Evolutionary conservation across 2,329 filamentous ascomycete species (phyloP).

Genomic region (Alternaria ethzedia): DNA sequence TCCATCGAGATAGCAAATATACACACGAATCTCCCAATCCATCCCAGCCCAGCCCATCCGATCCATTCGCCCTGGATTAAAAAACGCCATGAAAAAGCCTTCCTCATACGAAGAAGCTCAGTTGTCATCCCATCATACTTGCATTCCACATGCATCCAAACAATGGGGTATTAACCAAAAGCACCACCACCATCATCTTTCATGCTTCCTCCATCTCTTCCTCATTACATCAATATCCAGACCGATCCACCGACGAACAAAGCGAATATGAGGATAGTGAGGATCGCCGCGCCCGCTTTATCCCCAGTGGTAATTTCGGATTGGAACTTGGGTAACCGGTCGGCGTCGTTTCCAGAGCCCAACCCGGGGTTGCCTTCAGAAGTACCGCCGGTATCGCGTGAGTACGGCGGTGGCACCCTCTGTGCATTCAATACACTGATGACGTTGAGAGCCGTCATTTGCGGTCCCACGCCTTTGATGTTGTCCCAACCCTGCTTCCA

Average conservation of each 20-base stretch:
- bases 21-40: neutral
- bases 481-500: slow-evolving; percentile 52
- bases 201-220: too few relatives aligned
- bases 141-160: neutral
- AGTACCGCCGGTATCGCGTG: slow-evolving; percentile 59
- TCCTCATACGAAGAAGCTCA: neutral
- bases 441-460: slow-evolving; percentile 63
- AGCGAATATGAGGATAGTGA: slow-evolving; percentile 45
- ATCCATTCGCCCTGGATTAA: neutral
- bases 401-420: slow-evolving; percentile 51
- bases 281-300: slow-evolving; percentile 51
- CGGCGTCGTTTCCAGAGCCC: slow-evolving; percentile 39
- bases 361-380: slow-evolving; percentile 53
- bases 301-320: slow-evolving; percentile 46
- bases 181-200: neutral
- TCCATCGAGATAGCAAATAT: too few relatives aligned
- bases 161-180: neutral
- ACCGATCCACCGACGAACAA: neutral
- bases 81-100: neutral
- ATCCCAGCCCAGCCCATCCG: neutral
- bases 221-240: slow-evolving; percentile 6
- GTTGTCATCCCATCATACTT: neutral
- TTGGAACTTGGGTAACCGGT: slow-evolving; percentile 24
- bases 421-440: slow-evolving; percentile 55
- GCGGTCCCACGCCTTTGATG: slow-evolving; percentile 60